These are phyloP conservation scores for Aspergillus baeticus DNA, from an alignment of 495 filamentous ascomycete genomes.

Conservation along the genomic window DNA sequence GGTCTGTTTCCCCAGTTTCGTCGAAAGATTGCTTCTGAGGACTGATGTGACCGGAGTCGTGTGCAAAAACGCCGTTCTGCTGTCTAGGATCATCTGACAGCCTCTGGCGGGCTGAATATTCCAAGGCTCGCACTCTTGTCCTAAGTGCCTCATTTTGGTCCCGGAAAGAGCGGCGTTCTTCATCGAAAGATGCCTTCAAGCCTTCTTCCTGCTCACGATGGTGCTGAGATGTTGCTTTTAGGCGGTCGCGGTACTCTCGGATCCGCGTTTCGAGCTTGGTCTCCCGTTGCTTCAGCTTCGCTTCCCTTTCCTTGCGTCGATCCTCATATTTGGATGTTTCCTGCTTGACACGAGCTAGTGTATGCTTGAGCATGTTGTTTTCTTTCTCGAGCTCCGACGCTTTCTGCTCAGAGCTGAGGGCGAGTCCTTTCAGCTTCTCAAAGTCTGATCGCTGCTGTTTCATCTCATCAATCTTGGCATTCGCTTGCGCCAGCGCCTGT, in stretches of 20 bases:
- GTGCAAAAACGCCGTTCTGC: background rate
- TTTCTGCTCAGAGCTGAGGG: slow-evolving; percentile 65
- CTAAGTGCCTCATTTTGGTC: slow-evolving; percentile 35
- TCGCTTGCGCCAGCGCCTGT: slow-evolving; percentile 54
- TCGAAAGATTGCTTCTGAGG: slow-evolving; percentile 27
- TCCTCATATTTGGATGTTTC: slow-evolving; percentile 53
- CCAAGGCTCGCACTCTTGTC: slow-evolving; percentile 26
- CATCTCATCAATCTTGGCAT: slow-evolving; percentile 60
- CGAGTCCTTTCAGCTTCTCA: slow-evolving; percentile 50
- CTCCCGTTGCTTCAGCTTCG: slow-evolving; percentile 48
- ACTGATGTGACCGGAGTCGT: slow-evolving; percentile 31
- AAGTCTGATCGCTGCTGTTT: slow-evolving; percentile 52
- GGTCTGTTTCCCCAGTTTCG: slow-evolving; percentile 36
- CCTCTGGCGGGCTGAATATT: slow-evolving; percentile 32
- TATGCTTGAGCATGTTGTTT: slow-evolving; percentile 51
- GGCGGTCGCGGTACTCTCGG: slow-evolving; percentile 43
- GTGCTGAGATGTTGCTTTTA: slow-evolving; percentile 36
- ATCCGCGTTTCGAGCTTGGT: slow-evolving; percentile 46
- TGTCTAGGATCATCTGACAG: slow-evolving; percentile 28
- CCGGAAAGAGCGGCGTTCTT: slow-evolving; percentile 37
- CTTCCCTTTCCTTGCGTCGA: slow-evolving; percentile 50
- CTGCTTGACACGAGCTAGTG: slow-evolving; percentile 50
- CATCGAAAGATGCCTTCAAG: slow-evolving; percentile 30
- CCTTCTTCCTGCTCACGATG: slow-evolving; percentile 40
- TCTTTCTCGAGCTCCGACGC: slow-evolving; percentile 59